Conservation (phyloP, 768 basidiomycete species). For the Naganishia antarctica region DNA sequence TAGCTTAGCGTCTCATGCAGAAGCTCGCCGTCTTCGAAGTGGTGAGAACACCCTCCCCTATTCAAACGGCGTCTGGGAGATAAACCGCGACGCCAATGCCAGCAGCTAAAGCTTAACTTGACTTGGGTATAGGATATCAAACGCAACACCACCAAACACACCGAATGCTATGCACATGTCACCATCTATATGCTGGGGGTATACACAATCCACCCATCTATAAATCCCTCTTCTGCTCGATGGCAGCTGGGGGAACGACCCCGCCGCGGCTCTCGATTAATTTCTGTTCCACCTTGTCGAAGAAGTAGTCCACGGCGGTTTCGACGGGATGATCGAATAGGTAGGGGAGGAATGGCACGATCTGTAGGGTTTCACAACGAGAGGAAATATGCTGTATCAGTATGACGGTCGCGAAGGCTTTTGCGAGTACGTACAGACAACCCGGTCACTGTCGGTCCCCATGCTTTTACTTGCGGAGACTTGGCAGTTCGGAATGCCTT, state of each 20-base stretch:
- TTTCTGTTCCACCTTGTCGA: constrained; percentile 43
- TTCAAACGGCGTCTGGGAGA: too few relatives aligned
- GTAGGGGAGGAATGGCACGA: constrained; percentile 48
- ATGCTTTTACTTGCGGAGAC: constrained; percentile 39
- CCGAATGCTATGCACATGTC: background rate
- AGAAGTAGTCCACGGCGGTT: constrained; percentile 38
- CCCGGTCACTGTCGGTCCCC: constrained; percentile 45
- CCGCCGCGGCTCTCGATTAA: constrained; percentile 18
- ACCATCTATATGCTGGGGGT: background rate
- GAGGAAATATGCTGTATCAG: background rate
- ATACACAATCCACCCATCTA: background rate
- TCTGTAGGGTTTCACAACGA: constrained; percentile 4
- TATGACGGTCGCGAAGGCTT: background rate
- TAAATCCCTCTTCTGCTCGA: constrained; percentile 9
- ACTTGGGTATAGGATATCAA: too few relatives aligned
- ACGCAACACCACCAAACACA: too few relatives aligned
- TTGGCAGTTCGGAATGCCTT: constrained; percentile 43
- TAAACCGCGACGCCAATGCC: too few relatives aligned
- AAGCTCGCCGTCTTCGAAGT: too few relatives aligned
- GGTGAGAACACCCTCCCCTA: too few relatives aligned
- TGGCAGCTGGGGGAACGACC: background rate
- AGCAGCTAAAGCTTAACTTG: too few relatives aligned
- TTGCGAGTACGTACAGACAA: constrained; percentile 25
- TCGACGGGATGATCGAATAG: constrained; percentile 49
- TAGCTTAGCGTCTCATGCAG: too few relatives aligned